phyloP scores from a whole-genome alignment of 2,329 filamentous ascomycete genomes.

The Talaromyces verruculosus region DNA sequence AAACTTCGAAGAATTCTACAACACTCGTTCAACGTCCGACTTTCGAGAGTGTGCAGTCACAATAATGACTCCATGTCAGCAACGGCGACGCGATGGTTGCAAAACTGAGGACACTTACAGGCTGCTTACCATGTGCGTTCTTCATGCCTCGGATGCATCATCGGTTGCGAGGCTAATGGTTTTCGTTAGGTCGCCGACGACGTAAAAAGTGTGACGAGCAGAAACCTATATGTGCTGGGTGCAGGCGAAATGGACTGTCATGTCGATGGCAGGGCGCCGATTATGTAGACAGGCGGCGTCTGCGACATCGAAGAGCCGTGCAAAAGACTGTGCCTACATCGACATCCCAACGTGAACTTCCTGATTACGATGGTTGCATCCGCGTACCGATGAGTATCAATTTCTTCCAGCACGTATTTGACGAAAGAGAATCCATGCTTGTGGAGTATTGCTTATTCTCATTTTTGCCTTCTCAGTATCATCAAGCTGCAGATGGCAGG shows the following conservation, averaged over 20 bases:
- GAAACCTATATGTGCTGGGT: slow-evolving; percentile 8
- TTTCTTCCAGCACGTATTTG: neutral
- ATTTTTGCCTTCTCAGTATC: slow-evolving; percentile 19
- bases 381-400: neutral
- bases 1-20: neutral
- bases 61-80: neutral
- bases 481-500: slow-evolving; percentile 15
- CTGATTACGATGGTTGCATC: neutral
- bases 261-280: slow-evolving; percentile 15
- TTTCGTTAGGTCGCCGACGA: slow-evolving; percentile 10
- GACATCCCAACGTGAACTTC: neutral
- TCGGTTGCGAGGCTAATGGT: neutral
- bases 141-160: neutral
- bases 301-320: slow-evolving; percentile 3
- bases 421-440: neutral
- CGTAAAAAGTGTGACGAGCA: slow-evolving; percentile 19
- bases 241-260: slow-evolving; percentile 8
- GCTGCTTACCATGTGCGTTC: slow-evolving; percentile 14
- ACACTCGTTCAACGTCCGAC: neutral
- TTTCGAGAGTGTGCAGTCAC: neutral
- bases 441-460: slow-evolving; percentile 16
- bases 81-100: slow-evolving; percentile 12
- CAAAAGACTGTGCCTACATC: neutral
- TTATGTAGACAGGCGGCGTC: slow-evolving; percentile 13
- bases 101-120: slow-evolving; percentile 16